These are phyloP conservation scores for Harrya chromipes DNA, from an alignment of 768 basidiomycete genomes.

Conservation along the genomic window DNA sequence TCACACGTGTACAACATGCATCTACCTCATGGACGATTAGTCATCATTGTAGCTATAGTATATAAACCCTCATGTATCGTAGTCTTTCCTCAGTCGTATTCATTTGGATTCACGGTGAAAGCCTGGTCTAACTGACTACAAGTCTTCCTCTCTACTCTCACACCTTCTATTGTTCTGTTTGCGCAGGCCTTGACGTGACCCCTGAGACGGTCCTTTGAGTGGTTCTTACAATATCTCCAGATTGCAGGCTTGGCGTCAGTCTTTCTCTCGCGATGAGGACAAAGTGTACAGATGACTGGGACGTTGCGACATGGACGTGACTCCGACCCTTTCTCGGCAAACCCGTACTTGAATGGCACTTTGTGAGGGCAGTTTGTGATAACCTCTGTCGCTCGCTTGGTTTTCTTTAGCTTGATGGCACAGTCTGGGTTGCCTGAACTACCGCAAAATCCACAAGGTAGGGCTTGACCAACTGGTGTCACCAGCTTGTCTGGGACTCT, in stretches of 20 bases:
- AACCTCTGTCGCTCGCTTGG: not conserved
- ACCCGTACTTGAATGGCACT: not conserved
- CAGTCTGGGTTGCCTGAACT: not conserved
- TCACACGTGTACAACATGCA: too few species aligned
- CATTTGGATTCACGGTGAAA: too few species aligned
- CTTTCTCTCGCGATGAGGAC: not conserved
- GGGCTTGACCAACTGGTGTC: not conserved
- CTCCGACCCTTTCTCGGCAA: not conserved
- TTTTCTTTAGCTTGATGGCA: not conserved
- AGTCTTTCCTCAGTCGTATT: too few species aligned
- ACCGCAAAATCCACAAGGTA: constrained; percentile 1
- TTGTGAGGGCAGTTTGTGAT: not conserved
- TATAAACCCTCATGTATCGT: too few species aligned
- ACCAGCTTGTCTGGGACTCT: too few species aligned
- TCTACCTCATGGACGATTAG: too few species aligned
- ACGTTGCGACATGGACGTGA: not conserved
- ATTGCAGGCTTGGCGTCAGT: not conserved
- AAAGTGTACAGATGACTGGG: not conserved
- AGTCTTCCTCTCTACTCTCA: too few species aligned
- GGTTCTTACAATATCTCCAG: constrained; percentile 5
- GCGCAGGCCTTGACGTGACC: too few species aligned
- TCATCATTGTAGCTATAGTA: too few species aligned
- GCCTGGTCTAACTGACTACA: too few species aligned
- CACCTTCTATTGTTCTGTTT: too few species aligned
- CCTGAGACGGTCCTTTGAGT: too few species aligned